Evolutionary conservation across 805 yeast species (phyloP).

Genomic region (Cyberlindnera amylophila): DNA sequence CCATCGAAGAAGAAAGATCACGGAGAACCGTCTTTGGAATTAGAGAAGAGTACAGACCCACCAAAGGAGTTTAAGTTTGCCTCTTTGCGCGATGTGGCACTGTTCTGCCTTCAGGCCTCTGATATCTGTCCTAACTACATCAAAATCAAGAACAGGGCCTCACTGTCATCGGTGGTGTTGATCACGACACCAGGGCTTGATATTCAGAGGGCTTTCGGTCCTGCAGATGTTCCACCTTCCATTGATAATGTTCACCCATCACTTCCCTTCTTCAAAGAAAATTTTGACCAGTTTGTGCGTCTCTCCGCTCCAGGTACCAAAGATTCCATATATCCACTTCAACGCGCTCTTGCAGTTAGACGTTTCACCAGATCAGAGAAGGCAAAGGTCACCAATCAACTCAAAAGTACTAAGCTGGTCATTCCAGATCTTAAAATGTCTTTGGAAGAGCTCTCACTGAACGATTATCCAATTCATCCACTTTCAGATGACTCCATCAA

Average conservation of each 20-base stretch:
- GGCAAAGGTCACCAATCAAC: slow-evolving; percentile 31
- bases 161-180: slow-evolving; percentile 52
- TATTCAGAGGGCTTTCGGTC: slow-evolving; percentile 35
- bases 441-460: slow-evolving; percentile 41
- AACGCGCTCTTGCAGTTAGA: slow-evolving; percentile 51
- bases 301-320: slow-evolving; percentile 64
- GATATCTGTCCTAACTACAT: slow-evolving; percentile 42
- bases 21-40: slow-evolving; percentile 32
- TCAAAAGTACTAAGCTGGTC: slow-evolving; percentile 33
- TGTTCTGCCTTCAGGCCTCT: slow-evolving; percentile 29
- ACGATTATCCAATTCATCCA: slow-evolving; percentile 63
- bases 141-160: slow-evolving; percentile 42
- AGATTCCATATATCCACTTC: slow-evolving; percentile 49
- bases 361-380: slow-evolving; percentile 57
- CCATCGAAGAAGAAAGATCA: slow-evolving; percentile 32
- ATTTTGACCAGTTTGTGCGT: slow-evolving; percentile 44
- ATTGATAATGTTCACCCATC: neutral
- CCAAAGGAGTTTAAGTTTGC: slow-evolving; percentile 19
- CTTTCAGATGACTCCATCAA: slow-evolving; percentile 20
- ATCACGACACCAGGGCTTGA: slow-evolving; percentile 65
- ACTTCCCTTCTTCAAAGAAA: slow-evolving; percentile 29
- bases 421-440: slow-evolving; percentile 53
- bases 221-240: neutral
- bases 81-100: slow-evolving; percentile 24
- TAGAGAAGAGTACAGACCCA: slow-evolving; percentile 20